phyloP scores from a whole-genome alignment of 805 yeast genomes.

The Saccharomyces paradoxus region DNA sequence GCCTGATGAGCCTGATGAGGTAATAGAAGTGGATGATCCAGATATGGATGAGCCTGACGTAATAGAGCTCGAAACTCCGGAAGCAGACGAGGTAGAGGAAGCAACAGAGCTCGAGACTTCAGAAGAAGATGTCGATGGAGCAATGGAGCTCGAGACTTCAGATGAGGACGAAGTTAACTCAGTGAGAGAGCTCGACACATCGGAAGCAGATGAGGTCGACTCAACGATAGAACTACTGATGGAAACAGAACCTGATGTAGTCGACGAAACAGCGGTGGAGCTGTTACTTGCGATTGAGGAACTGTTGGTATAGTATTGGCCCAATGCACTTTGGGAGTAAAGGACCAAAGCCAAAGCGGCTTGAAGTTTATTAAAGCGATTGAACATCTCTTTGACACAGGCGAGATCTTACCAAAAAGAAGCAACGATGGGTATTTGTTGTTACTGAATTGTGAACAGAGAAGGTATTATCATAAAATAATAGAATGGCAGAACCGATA shows the following conservation, averaged over 20 bases:
- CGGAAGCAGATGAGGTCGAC: neutral
- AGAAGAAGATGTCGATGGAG: neutral
- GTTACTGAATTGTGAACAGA: neutral
- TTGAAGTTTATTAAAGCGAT: neutral
- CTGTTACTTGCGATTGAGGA: neutral
- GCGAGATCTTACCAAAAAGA: neutral
- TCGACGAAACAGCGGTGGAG: neutral
- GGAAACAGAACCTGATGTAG: neutral
- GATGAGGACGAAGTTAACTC: neutral
- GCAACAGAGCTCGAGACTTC: neutral
- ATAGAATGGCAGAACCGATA: neutral
- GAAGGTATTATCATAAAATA: neutral
- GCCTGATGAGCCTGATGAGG: neutral
- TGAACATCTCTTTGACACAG: neutral
- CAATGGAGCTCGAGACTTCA: neutral
- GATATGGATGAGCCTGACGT: neutral
- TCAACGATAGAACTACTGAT: neutral
- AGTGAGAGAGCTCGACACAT: neutral
- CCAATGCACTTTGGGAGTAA: neutral
- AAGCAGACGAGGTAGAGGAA: neutral
- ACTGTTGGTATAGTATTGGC: neutral
- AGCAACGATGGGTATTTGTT: neutral
- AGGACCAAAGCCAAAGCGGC: neutral
- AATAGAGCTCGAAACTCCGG: neutral
- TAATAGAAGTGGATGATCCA: neutral